Percentiles rank a stretch among this genome's conserved stretches.
These are phyloP conservation scores for Dacryopinax spathularia DNA, from an alignment of 768 basidiomycete species.

Conservation along the genomic window DNA sequence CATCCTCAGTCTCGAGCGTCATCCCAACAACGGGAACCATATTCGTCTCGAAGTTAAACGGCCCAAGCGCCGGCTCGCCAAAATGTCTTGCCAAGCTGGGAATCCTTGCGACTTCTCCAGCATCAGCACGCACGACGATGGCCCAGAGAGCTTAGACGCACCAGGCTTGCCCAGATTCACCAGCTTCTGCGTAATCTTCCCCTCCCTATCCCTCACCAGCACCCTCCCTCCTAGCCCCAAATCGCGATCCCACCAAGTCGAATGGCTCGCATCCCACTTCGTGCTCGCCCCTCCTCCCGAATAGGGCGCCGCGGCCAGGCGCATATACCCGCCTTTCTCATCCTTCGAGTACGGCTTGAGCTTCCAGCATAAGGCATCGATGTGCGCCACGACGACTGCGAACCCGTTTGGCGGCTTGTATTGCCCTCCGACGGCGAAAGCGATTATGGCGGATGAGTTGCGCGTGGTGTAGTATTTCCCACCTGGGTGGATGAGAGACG, in stretches of 20 bases:
- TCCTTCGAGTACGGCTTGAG: not conserved
- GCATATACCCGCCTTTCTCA: not conserved
- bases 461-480: not conserved
- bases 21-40: not conserved
- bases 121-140: not conserved
- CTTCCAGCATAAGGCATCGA: not conserved
- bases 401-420: not conserved
- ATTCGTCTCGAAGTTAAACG: slow-evolving; percentile 1
- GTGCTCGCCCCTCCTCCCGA: not conserved
- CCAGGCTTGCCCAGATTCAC: not conserved
- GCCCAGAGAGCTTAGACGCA: not conserved
- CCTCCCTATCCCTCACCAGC: not conserved
- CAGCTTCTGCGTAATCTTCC: not conserved
- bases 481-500: not conserved
- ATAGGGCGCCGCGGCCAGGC: not conserved
- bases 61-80: not conserved
- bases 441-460: not conserved
- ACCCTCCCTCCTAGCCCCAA: not conserved
- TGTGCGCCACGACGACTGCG: not conserved
- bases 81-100: not conserved
- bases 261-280: not conserved
- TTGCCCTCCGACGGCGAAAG: not conserved
- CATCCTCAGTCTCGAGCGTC: not conserved
- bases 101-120: not conserved
- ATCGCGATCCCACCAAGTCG: not conserved